Evolutionary conservation across 179 eudicot genomes (phyloP), one percentile per base, ranked within the genome.

Genomic region (Carnegiea gigantea): DNA sequence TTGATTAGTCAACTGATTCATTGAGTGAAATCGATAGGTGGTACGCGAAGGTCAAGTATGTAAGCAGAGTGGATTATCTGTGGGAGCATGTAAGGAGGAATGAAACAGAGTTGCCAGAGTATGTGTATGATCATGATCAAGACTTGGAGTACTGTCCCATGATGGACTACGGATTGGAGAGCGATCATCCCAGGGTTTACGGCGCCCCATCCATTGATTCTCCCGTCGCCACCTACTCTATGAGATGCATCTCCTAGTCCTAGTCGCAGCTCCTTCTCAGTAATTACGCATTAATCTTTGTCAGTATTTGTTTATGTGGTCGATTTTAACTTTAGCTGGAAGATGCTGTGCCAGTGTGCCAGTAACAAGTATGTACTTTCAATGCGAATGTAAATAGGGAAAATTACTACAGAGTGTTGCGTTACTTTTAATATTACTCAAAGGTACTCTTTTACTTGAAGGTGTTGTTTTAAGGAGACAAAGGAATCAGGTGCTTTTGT

Each of bases 111-210:
- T 70, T 92, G 1, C 92, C 91, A 0, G 91, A 91, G 9, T 92
- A 85, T n/a, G 95, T 92, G 76, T 73, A 81, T 30, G 90, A 92
- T 70, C 95, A 92, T 23, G 95, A 92, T 70, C 88, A 91, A 62
- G 93, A 91, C 26, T 82, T 92, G 43, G 95, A 92, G 84, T 86
- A 86, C 60, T 90, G 90, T 70, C 95, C 91, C 73, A 87, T 88
- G 91, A 89, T 91, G 92, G 93, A 89, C 44, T 91, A 86, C 9
- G 93, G 93, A 3, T 43, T 89, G 70, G 93, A 92, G 89, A 91
- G 93, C 40, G 95, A 92, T 83, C 89, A 91, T 59, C 89, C 91
- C 7, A 85, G 95, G 84, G 92, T 89, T 20, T 87, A 88, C 76
- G 89, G 79, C 40, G 90, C 86, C 12, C 93, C 92, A 0, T 76